These are phyloP conservation scores for Acrocalymma vagum DNA, from an alignment of 2,329 filamentous ascomycete genomes.

Conservation along the genomic window DNA sequence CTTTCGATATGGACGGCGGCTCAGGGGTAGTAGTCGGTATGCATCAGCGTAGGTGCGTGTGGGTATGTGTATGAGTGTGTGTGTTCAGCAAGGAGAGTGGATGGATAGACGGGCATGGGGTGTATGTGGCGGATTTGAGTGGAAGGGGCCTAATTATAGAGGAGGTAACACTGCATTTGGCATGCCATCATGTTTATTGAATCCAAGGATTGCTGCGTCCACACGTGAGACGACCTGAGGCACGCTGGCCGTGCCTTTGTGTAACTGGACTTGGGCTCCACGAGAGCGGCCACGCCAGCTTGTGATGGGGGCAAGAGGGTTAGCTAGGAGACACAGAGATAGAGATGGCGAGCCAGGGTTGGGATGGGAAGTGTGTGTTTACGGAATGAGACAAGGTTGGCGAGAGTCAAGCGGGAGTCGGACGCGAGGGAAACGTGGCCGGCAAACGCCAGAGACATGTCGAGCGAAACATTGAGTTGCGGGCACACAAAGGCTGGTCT, in stretches of 20 bases:
- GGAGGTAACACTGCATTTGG: slow-evolving; percentile 42
- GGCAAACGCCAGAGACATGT: slow-evolving; percentile 24
- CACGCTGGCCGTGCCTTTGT: slow-evolving; percentile 39
- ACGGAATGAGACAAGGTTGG: no score
- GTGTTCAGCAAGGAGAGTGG: slow-evolving; percentile 7
- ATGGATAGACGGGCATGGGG: slow-evolving; percentile 11
- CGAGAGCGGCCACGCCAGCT: slow-evolving; percentile 45
- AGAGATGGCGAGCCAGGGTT: no score
- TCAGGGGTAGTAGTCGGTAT: slow-evolving; percentile 58
- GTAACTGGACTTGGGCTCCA: slow-evolving; percentile 39
- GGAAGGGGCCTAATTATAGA: slow-evolving; percentile 41
- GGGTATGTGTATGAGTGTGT: slow-evolving; percentile 15
- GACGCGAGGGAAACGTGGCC: slow-evolving; percentile 41
- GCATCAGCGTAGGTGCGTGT: slow-evolving; percentile 46
- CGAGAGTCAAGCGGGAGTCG: no score
- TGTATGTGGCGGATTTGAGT: slow-evolving; percentile 26
- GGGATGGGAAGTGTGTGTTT: no score
- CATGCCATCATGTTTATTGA: slow-evolving; percentile 45
- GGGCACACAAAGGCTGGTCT: slow-evolving; percentile 29
- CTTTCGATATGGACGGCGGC: slow-evolving; percentile 58
- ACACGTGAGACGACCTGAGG: slow-evolving; percentile 47
- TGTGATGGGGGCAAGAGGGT: slow-evolving; percentile 32
- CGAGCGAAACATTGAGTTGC: slow-evolving; percentile 22
- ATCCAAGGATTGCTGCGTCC: slow-evolving; percentile 33
- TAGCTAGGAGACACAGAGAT: slow-evolving; percentile 30